Base-by-base conservation (phyloP, 371 early-diverging fungal genomes). In the Synchytrium microbalum region DNA sequence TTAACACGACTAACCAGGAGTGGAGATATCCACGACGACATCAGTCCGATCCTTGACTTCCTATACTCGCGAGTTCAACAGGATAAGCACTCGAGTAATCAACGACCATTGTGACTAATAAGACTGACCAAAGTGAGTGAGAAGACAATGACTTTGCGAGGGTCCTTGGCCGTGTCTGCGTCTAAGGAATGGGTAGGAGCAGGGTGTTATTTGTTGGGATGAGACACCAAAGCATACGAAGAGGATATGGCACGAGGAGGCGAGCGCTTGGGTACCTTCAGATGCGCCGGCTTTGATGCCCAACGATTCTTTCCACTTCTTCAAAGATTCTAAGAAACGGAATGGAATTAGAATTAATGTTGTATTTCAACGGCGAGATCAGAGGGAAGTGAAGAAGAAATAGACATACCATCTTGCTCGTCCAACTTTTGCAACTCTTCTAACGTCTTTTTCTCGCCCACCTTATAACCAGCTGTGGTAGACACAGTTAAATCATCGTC, bases 291-390 rank as follows among this genome's bases (percentile, higher is more conserved):
- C 72, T 61, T 72, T 73, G 59, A 96, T 78, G 52, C 96, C 96
- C 55, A 96, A 86, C 46, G 92, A 91, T 65, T 86, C 88, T 81
- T 96, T 96, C 97, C 97, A 96, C 77, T 92, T 94, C 66, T 83
- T 79, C 59, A 96, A 84, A 26, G 95, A 92, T 76, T 93, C 94
- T 79, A 56, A n/a, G 30, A 10, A 16, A 25, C 10, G 27, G 57
- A 56, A 56, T 56, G 52, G 52, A 16, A 51, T 16, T 16, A n/a
- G n/a, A n/a, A 51, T 56, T 56, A 56, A 56, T 25, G 27, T 56
- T 25, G 26, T 25, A n/a, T 51, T n/a, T 51, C 16, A n/a, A 16
- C 57, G n/a, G 5, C 10, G 10, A 29, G 30, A 56, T 27, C 10
- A 30, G 32, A 28, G 25, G 58, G 27, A 65, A 25, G 31, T 0